Base-by-base conservation (phyloP, 2,329 filamentous ascomycete genomes). In the Hypoxylon sp. region DNA sequence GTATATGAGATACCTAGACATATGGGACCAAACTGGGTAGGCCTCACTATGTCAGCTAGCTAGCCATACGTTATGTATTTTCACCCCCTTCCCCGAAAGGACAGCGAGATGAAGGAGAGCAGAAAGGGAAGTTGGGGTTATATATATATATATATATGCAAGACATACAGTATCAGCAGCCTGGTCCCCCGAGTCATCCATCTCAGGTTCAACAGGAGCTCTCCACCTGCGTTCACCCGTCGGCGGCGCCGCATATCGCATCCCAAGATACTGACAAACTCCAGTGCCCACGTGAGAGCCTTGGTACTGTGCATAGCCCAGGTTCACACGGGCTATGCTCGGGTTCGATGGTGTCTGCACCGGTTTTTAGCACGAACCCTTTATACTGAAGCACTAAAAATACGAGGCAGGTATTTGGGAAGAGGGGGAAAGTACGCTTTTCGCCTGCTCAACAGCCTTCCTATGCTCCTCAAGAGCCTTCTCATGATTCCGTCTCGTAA, bases 231-330 rank as follows among this genome's bases (percentile, higher is more conserved):
- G 67, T 27, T 79, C 68, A 2, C 73, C 77, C 0, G 77, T 47
- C 4, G 81, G 80, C n/a, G 79, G 69, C 9, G 73, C 71, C 7
- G 81, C 81, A 62, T 76, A 84, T 31, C 79, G 77, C 65, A 78
- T 68, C 8, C 77, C 77, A 2, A 77, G 67, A 60, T 74, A 81
- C 59, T 77, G 68, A 38, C 71, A 71, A 20, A 80, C 69, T n/a
- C 69, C 71, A 19, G 29, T 54, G 16, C 62, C 55, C 3, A 76
- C 66, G 2, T 65, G 58, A 2, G 64, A 63, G 19, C 77, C 77
- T 16, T 70, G 67, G 46, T 79, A 80, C 17, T 63, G 63, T n/a
- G 75, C 70, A 51, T 80, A 79, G 19, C 71, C 72, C 15, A 79
- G 68, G 54, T 78, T 69, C 35, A 74, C 63, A 11, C 63, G 59